Conservation (phyloP, 75 land plant genomes). For the Isoetes taiwanensis region DNA sequence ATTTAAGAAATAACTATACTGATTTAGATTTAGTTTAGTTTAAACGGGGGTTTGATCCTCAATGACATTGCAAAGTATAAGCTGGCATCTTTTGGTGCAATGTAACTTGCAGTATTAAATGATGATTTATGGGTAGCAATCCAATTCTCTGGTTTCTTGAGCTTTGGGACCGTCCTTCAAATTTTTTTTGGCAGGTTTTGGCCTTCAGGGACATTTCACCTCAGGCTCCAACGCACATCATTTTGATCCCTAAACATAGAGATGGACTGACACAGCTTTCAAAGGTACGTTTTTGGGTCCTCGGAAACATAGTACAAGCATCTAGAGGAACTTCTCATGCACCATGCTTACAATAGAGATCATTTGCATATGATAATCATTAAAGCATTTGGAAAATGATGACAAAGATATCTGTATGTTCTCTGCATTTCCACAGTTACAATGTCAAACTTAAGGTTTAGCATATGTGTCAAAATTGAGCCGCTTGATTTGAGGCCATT, state of each 20-base stretch:
- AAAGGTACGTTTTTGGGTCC: conserved; percentile 26
- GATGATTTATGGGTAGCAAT: background rate
- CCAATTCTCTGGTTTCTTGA: background rate
- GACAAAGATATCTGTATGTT: too few species aligned
- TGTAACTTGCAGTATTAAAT: background rate
- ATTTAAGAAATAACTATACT: background rate
- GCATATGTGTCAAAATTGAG: too few species aligned
- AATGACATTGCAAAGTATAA: background rate
- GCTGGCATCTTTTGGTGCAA: background rate
- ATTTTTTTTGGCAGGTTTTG: conserved; percentile 35
- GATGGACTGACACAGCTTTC: conserved; percentile 72
- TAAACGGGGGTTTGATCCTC: too few species aligned
- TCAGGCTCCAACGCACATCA: conserved; percentile 61
- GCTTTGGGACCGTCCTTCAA: background rate
- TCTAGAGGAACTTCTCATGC: background rate
- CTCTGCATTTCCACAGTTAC: too few species aligned
- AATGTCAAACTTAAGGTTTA: too few species aligned
- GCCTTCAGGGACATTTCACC: conserved; percentile 79
- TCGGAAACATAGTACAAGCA: background rate
- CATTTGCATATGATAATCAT: background rate
- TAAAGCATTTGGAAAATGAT: too few species aligned
- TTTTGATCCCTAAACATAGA: conserved; percentile 68
- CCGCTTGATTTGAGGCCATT: conserved; percentile 8
- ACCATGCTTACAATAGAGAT: background rate
- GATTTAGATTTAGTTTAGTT: too few species aligned